phyloP scores from a whole-genome alignment of 371 early-diverging fungal genomes.

The Mucor irregularis region DNA sequence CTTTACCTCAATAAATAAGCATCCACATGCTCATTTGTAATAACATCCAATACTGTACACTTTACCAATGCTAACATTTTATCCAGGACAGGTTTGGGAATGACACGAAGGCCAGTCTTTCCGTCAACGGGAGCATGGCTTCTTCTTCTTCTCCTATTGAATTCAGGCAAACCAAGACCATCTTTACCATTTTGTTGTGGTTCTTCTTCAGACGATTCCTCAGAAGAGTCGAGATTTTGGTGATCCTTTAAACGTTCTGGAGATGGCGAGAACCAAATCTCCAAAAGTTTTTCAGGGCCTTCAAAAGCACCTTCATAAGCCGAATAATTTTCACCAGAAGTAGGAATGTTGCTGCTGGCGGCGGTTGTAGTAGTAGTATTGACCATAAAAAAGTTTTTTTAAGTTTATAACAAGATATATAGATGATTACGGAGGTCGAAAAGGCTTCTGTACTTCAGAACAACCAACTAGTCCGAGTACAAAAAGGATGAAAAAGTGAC shows the following conservation, averaged over 20 bases:
- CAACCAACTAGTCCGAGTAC: slow-evolving; percentile 13
- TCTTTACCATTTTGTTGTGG: not conserved
- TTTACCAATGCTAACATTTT: slow-evolving; percentile 90
- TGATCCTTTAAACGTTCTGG: slow-evolving; percentile 36
- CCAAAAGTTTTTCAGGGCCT: slow-evolving; percentile 93
- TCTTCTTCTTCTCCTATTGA: not conserved
- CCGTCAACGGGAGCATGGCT: slow-evolving; percentile 12
- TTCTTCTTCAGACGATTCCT: slow-evolving; percentile 33
- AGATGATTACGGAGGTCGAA: slow-evolving; percentile 27
- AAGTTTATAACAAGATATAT: not conserved
- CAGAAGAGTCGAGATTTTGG: slow-evolving; percentile 26
- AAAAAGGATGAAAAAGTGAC: slow-evolving; percentile 9
- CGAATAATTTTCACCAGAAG: slow-evolving; percentile 43
- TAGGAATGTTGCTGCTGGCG: slow-evolving; percentile 5
- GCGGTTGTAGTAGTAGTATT: slow-evolving; percentile 5
- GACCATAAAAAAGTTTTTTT: not conserved
- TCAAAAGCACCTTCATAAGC: slow-evolving; percentile 67
- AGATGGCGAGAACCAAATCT: slow-evolving; percentile 86
- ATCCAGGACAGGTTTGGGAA: slow-evolving; percentile 81
- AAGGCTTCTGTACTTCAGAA: slow-evolving; percentile 24
- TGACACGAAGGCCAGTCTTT: slow-evolving; percentile 70
- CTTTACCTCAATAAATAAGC: slow-evolving; percentile 86
- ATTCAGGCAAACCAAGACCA: not conserved
- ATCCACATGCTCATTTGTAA: slow-evolving; percentile 77
- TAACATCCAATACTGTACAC: slow-evolving; percentile 86